These are phyloP conservation scores for Verticillium isaacii DNA, from an alignment of 2,329 filamentous ascomycete species.

Conservation along the genomic window DNA sequence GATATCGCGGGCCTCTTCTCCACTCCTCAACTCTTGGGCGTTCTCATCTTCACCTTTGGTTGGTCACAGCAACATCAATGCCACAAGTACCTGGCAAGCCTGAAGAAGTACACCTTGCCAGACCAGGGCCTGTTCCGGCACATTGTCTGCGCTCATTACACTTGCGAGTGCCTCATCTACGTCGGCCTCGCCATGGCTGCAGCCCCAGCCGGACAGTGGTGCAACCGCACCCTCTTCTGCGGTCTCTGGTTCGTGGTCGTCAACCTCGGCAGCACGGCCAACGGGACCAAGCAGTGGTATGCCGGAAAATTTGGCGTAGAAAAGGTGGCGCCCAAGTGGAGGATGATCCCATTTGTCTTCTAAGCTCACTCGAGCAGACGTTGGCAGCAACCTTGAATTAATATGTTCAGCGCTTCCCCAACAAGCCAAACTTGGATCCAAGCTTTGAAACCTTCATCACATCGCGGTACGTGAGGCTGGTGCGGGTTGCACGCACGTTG, in stretches of 20 bases:
- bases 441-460: constrained; percentile 76
- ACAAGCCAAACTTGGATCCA: constrained; percentile 59
- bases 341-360: constrained; percentile 69
- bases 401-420: constrained; percentile 30
- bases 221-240: constrained; percentile 71
- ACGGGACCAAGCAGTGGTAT: constrained; percentile 77
- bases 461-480: constrained; percentile 79
- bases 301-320: constrained; percentile 65
- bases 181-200: constrained; percentile 68
- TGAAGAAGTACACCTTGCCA: constrained; percentile 82
- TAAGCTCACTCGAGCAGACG: constrained; percentile 24
- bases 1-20: background rate
- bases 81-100: constrained; percentile 62
- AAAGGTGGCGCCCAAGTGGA: constrained; percentile 60
- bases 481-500: constrained; percentile 55
- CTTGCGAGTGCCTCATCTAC: constrained; percentile 82
- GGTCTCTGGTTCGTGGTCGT: constrained; percentile 68
- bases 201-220: constrained; percentile 58
- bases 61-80: constrained; percentile 71
- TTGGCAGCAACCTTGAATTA: background rate
- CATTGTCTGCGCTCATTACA: constrained; percentile 85
- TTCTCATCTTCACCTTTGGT: constrained; percentile 63
- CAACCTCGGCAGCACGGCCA: constrained; percentile 79
- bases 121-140: constrained; percentile 64
- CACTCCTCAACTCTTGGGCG: constrained; percentile 43